Evolutionary conservation across 2,329 filamentous ascomycete species (phyloP).

Genomic region (Cercospora sp.): DNA sequence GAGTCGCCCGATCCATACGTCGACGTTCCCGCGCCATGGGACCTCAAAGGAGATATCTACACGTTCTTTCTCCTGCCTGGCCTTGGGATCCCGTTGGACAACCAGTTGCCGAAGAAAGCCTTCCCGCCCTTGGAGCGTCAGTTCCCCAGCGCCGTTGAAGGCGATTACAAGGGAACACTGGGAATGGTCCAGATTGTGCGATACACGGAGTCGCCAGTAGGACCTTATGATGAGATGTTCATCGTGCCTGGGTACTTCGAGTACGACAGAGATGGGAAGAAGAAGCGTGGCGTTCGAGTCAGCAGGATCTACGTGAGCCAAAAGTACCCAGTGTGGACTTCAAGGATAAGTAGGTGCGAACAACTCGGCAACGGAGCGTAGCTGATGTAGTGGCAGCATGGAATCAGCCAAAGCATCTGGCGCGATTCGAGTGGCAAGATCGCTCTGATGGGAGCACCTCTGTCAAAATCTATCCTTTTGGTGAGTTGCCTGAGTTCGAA

Average conservation of each 20-base stretch:
- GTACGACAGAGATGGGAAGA: constrained; percentile 15
- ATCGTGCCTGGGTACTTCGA: constrained; percentile 25
- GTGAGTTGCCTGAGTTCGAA: neutral
- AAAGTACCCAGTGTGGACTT: constrained; percentile 25
- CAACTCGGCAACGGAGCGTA: neutral
- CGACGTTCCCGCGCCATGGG: constrained; percentile 16
- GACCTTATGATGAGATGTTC: constrained; percentile 26
- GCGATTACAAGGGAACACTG: neutral
- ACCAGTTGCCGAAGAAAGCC: neutral
- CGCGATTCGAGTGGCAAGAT: neutral
- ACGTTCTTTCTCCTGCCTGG: neutral
- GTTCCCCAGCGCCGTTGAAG: neutral
- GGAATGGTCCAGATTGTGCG: neutral
- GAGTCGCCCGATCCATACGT: constrained; percentile 18
- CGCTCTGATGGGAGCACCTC: neutral
- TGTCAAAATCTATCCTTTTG: neutral
- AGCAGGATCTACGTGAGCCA: constrained; percentile 27
- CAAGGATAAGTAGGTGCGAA: constrained; percentile 15
- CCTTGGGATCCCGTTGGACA: neutral
- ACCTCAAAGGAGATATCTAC: constrained; percentile 18
- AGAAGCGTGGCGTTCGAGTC: constrained; percentile 13
- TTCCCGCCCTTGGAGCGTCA: neutral
- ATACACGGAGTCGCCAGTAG: constrained; percentile 22
- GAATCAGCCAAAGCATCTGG: neutral
- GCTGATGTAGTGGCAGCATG: neutral